Conservation (phyloP, 371 early-diverging fungal genomes). For the Saksenaea oblongispora region DNA sequence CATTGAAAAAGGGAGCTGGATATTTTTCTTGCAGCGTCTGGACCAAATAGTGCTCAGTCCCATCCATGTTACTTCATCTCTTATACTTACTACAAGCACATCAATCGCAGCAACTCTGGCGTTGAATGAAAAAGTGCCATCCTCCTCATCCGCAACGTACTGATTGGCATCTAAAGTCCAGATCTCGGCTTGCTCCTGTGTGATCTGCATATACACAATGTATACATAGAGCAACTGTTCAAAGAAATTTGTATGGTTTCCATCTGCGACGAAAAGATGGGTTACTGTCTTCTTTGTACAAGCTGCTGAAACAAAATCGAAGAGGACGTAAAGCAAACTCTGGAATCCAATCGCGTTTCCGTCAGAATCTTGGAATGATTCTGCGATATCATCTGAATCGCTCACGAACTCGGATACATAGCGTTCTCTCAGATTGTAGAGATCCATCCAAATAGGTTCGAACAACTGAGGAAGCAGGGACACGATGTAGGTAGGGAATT, state of each 20-base stretch:
- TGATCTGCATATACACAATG: conserved; percentile 81
- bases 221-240: conserved; percentile 61
- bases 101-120: conserved; percentile 84
- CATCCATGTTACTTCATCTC: neutral
- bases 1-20: conserved; percentile 56
- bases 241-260: conserved; percentile 53
- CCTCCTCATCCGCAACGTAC: conserved; percentile 89
- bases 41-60: neutral
- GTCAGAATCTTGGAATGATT: conserved; percentile 72
- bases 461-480: conserved; percentile 52
- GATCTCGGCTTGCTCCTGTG: conserved; percentile 74
- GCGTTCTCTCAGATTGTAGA: conserved; percentile 53
- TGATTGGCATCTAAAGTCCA: conserved; percentile 87
- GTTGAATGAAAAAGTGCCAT: conserved; percentile 80
- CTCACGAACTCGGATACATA: conserved; percentile 61
- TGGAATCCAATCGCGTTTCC: conserved; percentile 79
- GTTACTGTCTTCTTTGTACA: conserved; percentile 54
- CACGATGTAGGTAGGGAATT: conserved; percentile 63
- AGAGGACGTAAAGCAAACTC: conserved; percentile 66
- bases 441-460: conserved; percentile 70
- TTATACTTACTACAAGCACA: conserved; percentile 56
- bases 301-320: conserved; percentile 69
- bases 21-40: conserved; percentile 59
- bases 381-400: conserved; percentile 55
- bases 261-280: conserved; percentile 41